Evolutionary conservation across 2,329 filamentous ascomycete species (phyloP).

Genomic region (Xylaria sp.): DNA sequence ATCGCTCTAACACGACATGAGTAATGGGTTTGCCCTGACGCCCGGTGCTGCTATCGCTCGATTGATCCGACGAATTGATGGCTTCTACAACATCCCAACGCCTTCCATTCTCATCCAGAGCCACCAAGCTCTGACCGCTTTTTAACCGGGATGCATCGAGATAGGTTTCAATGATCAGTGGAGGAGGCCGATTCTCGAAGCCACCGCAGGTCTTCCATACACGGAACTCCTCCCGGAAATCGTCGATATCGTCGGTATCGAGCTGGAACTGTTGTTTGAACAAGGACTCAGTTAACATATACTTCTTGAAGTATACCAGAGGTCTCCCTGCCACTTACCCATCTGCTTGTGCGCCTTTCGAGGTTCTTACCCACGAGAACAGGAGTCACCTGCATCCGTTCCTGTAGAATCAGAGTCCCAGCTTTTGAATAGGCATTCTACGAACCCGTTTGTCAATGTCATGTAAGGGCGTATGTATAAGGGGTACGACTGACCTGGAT

Average conservation of each 20-base stretch:
- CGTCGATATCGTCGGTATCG: conserved; percentile 90
- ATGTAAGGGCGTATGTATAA: neutral
- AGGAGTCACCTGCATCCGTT: conserved; percentile 73
- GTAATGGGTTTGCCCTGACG: conserved; percentile 62
- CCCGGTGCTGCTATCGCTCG: conserved; percentile 58
- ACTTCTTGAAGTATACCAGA: neutral
- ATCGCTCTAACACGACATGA: conserved; percentile 89
- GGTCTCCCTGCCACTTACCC: conserved; percentile 42
- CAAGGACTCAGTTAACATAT: conserved; percentile 29
- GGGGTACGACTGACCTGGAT: conserved; percentile 76
- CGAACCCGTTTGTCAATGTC: conserved; percentile 14
- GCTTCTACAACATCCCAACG: conserved; percentile 92
- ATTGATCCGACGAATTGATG: conserved; percentile 71
- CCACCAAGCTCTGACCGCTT: conserved; percentile 85
- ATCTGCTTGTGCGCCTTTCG: conserved; percentile 49
- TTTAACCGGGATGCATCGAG: conserved; percentile 82
- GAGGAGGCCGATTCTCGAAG: conserved; percentile 79
- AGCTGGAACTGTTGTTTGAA: conserved; percentile 80
- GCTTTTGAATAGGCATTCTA: conserved; percentile 94
- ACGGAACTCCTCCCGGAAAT: conserved; percentile 81
- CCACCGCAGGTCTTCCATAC: conserved; percentile 85
- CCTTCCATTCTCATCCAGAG: conserved; percentile 88
- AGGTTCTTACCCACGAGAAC: conserved; percentile 45
- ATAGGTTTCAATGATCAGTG: conserved; percentile 90
- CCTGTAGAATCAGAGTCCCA: conserved; percentile 83